Percentiles rank a stretch among this genome's conserved stretches.
phyloP scores from a whole-genome alignment of 495 filamentous ascomycete genomes.

The Neurospora tetraspora region DNA sequence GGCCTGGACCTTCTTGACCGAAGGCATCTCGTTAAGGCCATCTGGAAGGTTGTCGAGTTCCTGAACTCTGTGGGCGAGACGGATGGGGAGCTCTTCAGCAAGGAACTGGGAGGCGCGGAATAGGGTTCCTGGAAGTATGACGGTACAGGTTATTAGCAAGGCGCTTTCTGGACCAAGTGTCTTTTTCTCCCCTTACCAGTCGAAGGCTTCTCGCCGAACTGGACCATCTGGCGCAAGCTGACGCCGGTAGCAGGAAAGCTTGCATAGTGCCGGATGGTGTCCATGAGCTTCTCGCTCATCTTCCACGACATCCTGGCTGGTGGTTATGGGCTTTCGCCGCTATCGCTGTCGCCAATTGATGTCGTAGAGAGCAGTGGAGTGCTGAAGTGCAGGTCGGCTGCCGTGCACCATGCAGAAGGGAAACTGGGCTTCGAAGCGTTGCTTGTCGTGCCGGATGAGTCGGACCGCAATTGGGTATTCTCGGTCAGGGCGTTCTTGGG shows the following conservation, averaged over 20 bases:
- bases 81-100: slow-evolving; percentile 94
- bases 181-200: slow-evolving; percentile 50
- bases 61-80: slow-evolving; percentile 89
- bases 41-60: slow-evolving; percentile 90
- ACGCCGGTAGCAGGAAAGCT: slow-evolving; percentile 95
- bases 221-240: slow-evolving; percentile 95
- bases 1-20: slow-evolving; percentile 85
- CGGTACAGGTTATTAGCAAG: not conserved
- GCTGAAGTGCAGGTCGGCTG: slow-evolving; percentile 16
- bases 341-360: slow-evolving; percentile 22
- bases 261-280: slow-evolving; percentile 97
- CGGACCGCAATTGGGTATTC: not conserved
- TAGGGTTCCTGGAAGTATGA: slow-evolving; percentile 58
- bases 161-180: not conserved
- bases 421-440: not conserved
- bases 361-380: slow-evolving; percentile 9
- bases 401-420: slow-evolving; percentile 16
- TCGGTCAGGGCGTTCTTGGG: not conserved
- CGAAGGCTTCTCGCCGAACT: slow-evolving; percentile 88
- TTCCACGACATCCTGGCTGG: slow-evolving; percentile 70
- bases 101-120: slow-evolving; percentile 98
- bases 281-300: slow-evolving; percentile 80
- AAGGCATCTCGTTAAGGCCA: slow-evolving; percentile 96
- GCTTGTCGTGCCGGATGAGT: not conserved
- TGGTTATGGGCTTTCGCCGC: slow-evolving; percentile 6